Base-by-base conservation (phyloP, 129 eudicot species). In the Escallonia rubra region DNA sequence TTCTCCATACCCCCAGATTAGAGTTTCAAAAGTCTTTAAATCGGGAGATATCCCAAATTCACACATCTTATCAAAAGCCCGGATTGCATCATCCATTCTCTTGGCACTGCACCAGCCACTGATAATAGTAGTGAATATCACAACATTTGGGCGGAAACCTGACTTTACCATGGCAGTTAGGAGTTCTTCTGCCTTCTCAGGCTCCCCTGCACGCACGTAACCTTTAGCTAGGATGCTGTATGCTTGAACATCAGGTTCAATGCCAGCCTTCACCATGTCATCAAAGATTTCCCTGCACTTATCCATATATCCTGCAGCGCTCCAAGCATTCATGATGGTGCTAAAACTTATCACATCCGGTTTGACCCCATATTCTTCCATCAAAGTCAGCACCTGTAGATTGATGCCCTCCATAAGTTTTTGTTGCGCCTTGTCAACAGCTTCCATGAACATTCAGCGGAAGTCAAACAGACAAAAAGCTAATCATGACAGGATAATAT, bases 311-410 rank as follows among this genome's bases (percentile, higher is more conserved):
- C 90, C 86, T 34, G 86, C 77, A 4, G 79, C 77, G 59, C 86
- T 69, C 81, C 86, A 85, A 10, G 84, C 83, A 58, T 85, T 79
- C 90, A 85, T 85, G 69, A 85, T 74, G 49, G 79, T 85, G 78
- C 84, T 85, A 52, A 78, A 85, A 45, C 81, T 85, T 38, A 85
- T 57, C 53, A 85, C 90, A 67, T 85, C 90, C 23, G 84, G 87
- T 69, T 81, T 81, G 50, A 75, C 71, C 38, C 79, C 86, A 74
- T 61, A 81, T 64, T 78, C 81, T 71, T 72, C 90, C 90, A 85
- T 85, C 74, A 85, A 68, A 47, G 61, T 63, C 44, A 85, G 66
- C 59, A 78, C 84, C 90, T 85, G 71, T 23, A 23, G 34, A 23
- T 23, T 23, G 34, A 23, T 23, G 34, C 34, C 34, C 34, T 23